Conservation (phyloP, 495 filamentous ascomycete genomes). For the Aspergillus mulundensis region DNA sequence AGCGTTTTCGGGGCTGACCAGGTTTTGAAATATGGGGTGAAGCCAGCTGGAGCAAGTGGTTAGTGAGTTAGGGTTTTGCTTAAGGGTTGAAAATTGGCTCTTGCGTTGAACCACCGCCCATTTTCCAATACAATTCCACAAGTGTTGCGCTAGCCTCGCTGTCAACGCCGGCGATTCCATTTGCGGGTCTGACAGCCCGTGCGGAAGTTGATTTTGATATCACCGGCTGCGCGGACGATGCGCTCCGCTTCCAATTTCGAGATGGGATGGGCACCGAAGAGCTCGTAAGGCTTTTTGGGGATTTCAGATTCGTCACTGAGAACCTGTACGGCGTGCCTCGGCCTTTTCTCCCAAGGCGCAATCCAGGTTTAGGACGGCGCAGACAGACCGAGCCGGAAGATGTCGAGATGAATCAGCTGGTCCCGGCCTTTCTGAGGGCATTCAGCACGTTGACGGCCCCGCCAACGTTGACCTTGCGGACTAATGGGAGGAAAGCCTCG, state of each 20-base stretch:
- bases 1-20: constrained; percentile 55
- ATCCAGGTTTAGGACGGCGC: constrained; percentile 42
- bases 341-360: constrained; percentile 41
- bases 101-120: constrained; percentile 35
- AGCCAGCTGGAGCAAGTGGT: constrained; percentile 39
- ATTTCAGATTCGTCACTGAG: constrained; percentile 44
- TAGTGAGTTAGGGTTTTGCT: constrained; percentile 11
- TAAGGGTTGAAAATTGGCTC: neutral
- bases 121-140: constrained; percentile 33
- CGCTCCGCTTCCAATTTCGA: constrained; percentile 53
- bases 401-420: constrained; percentile 51
- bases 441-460: constrained; percentile 49
- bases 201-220: constrained; percentile 37
- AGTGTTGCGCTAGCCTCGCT: constrained; percentile 44
- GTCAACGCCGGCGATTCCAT: constrained; percentile 56
- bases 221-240: constrained; percentile 45
- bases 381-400: constrained; percentile 51
- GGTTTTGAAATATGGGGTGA: constrained; percentile 47
- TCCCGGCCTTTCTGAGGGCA: constrained; percentile 42
- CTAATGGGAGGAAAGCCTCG: constrained; percentile 38
- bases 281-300: constrained; percentile 41
- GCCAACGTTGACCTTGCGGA: constrained; percentile 50
- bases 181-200: constrained; percentile 56
- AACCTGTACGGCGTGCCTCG: constrained; percentile 38
- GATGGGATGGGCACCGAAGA: constrained; percentile 54